phyloP scores from a whole-genome alignment of 2,329 filamentous ascomycete genomes.

The Ceratocystis alfenasii region DNA sequence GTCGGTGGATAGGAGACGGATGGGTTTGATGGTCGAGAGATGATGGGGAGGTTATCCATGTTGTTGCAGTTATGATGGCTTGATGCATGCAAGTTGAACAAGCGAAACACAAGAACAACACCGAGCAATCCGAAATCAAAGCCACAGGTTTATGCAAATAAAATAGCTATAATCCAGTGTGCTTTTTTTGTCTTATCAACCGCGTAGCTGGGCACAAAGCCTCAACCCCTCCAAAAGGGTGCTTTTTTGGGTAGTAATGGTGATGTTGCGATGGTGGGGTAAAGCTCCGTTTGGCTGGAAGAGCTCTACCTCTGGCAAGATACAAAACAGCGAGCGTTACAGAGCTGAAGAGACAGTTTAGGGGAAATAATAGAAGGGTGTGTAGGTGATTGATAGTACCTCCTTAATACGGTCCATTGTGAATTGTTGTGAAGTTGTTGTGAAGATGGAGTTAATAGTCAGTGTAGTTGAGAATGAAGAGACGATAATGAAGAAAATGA shows the following conservation, averaged over 20 bases:
- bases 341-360: not conserved
- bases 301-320: not conserved
- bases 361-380: slow-evolving; percentile 1
- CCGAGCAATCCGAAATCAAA: not conserved
- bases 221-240: slow-evolving; percentile 6
- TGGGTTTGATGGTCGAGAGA: slow-evolving; percentile 3
- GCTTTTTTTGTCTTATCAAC: not conserved
- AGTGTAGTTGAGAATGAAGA: not conserved
- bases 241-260: not conserved
- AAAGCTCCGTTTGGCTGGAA: slow-evolving; percentile 12
- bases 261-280: slow-evolving; percentile 23
- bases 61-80: not conserved
- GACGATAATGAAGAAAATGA: slow-evolving; percentile 24
- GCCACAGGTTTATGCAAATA: not conserved
- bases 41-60: not conserved
- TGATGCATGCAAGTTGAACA: not conserved
- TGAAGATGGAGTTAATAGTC: not conserved
- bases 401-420: slow-evolving; percentile 81
- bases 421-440: slow-evolving; percentile 11
- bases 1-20: not conserved
- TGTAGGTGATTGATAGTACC: slow-evolving; percentile 40
- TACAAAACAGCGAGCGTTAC: slow-evolving; percentile 1
- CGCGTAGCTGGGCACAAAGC: not conserved
- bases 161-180: not conserved
- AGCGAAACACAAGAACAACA: not conserved